Evolutionary conservation across 352 stramenopile species (phyloP).

Genomic region (Pythium scleroteichum): DNA sequence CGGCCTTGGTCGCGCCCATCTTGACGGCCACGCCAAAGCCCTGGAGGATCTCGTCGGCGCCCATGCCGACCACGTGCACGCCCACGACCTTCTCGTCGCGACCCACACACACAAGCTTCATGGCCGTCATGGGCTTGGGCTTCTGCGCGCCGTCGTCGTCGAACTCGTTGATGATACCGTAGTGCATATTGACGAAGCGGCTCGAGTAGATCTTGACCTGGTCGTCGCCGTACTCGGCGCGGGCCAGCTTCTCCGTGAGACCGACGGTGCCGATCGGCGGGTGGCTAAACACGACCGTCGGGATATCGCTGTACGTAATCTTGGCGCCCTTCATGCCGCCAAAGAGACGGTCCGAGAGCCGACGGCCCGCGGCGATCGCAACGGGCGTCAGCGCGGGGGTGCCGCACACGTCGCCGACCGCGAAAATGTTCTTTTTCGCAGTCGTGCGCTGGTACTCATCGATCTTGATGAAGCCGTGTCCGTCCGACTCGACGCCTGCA

Average conservation of each 20-base stretch:
- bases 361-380: slow-evolving; percentile 86
- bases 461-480: slow-evolving; percentile 85
- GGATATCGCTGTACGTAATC: slow-evolving; percentile 92
- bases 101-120: slow-evolving; percentile 94
- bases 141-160: slow-evolving; percentile 55
- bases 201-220: slow-evolving; percentile 96
- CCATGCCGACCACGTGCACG: slow-evolving; percentile 95
- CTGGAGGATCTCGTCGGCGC: slow-evolving; percentile 98
- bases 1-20: slow-evolving; percentile 96
- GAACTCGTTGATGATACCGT: slow-evolving; percentile 86
- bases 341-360: slow-evolving; percentile 91
- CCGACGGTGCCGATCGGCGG: slow-evolving; percentile 95
- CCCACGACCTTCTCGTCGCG: slow-evolving; percentile 94
- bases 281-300: slow-evolving; percentile 97
- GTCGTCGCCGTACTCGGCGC: slow-evolving; percentile 90
- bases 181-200: slow-evolving; percentile 96
- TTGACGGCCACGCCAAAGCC: slow-evolving; percentile 99
- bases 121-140: slow-evolving; percentile 92
- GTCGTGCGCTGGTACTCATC: slow-evolving; percentile 91
- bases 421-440: slow-evolving; percentile 91
- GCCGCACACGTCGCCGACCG: slow-evolving; percentile 88
- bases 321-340: slow-evolving; percentile 72
- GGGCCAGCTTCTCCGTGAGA: slow-evolving; percentile 91
- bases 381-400: slow-evolving; percentile 81
- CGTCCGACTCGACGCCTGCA: slow-evolving; percentile 76